Evolutionary conservation across 805 yeast species (phyloP), one percentile per base, ranked within the genome.

Genomic region (Naumovozyma dairenensis): DNA sequence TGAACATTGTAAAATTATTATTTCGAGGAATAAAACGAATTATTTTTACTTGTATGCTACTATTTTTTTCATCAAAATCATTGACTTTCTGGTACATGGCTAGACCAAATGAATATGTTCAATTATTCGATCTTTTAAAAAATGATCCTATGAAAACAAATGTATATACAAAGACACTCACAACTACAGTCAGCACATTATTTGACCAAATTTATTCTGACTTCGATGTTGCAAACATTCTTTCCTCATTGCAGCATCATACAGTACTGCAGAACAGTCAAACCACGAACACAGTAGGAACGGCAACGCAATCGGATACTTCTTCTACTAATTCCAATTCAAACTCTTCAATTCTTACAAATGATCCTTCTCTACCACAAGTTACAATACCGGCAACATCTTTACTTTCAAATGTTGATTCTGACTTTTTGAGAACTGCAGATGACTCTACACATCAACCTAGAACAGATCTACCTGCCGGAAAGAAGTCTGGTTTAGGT

Each of bases 1-100:
- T 73, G 31, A 62, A 59, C 19, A 53, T 69, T 29, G 36, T 71
- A 10, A 55, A 62, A 38, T 52, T 53, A 10, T 37, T 69, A 12
- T 40, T 66, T 1, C 53, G 55, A 10, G 38, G 59, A 3, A 51
- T 67, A 13, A 63, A 60, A 37, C 65, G 66, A 42, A 61, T 66
- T 3, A 54, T 70, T 1, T 74, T 71, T 39, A 67, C 66, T 34
- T 65, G 64, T 39, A 35, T 71, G 15, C 39, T 72, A 6, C 54
- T 71, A 28, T 55, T 62, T 27, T 72, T 63, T 38, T 59, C 73
- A 29, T 48, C 72, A n/a, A 64, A 65, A 31, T 52, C 72, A 3
- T 42, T 73, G 6, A 55, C 60, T 37, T 53, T 59, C 26, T 76
- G 81, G 80, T 58, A 70, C 2, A 46, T 66, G 35, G 60, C 72